Percentiles rank a stretch among this genome's conserved stretches.
phyloP scores from a whole-genome alignment of 805 yeast genomes.

The Zygosaccharomyces rouxii region DNA sequence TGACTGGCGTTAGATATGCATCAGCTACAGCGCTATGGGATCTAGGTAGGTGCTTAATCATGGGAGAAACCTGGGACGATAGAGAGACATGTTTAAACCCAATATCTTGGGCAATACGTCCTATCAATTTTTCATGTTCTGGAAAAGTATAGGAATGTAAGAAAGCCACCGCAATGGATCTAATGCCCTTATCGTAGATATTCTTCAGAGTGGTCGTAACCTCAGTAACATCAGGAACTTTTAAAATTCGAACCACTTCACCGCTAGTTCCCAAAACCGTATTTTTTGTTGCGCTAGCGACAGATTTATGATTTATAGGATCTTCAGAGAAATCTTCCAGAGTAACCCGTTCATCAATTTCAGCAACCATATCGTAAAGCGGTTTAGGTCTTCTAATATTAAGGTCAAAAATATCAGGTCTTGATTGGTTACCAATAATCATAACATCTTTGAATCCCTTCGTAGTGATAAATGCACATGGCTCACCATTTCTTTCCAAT shows the following conservation, averaged over 20 bases:
- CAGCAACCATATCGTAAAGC: slow-evolving; percentile 71
- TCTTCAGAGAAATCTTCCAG: slow-evolving; percentile 77
- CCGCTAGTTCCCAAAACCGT: slow-evolving; percentile 59
- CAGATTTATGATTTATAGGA: slow-evolving; percentile 38
- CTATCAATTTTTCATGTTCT: slow-evolving; percentile 60
- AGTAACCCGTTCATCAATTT: slow-evolving; percentile 87
- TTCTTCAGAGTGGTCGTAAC: slow-evolving; percentile 41
- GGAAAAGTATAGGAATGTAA: slow-evolving; percentile 72
- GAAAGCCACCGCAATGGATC: slow-evolving; percentile 67
- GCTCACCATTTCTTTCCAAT: slow-evolving; percentile 86
- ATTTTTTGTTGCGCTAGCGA: slow-evolving; percentile 15
- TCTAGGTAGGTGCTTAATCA: slow-evolving; percentile 71
- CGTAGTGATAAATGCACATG: slow-evolving; percentile 80
- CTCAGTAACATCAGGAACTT: slow-evolving; percentile 44
- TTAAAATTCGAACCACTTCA: slow-evolving; percentile 57
- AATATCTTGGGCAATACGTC: slow-evolving; percentile 52
- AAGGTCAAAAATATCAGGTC: slow-evolving; percentile 86
- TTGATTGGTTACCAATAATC: slow-evolving; percentile 82
- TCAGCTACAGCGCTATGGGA: slow-evolving; percentile 78
- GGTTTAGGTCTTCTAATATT: slow-evolving; percentile 67
- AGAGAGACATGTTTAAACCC: slow-evolving; percentile 70
- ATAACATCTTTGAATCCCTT: slow-evolving; percentile 84
- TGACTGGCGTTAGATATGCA: slow-evolving; percentile 79
- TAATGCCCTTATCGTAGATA: slow-evolving; percentile 53
- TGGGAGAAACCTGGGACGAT: slow-evolving; percentile 66